Percentiles rank a stretch among this genome's conserved stretches.
Evolutionary conservation across 169 alveolate genomes (phyloP).

Genomic region (Plasmodium coatneyi): DNA sequence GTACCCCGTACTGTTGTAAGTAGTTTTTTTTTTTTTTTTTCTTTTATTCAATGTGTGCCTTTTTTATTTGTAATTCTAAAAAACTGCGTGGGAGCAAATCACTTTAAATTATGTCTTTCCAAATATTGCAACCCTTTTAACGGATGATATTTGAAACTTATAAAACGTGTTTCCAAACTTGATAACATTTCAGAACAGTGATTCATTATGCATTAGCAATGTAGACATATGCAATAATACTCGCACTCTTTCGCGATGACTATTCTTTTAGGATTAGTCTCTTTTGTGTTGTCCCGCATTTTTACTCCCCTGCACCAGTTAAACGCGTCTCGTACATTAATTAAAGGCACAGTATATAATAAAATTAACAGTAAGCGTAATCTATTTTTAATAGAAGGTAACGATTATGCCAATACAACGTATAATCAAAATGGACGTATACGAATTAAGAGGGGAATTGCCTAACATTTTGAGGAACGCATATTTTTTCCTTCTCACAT

Average conservation of each 20-base stretch:
- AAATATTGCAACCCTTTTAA: not conserved
- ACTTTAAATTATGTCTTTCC: not conserved
- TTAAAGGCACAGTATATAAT: not conserved
- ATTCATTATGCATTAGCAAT: not conserved
- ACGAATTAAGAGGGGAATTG: not conserved
- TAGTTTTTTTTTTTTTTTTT: not conserved
- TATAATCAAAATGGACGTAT: not conserved
- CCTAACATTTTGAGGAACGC: not conserved
- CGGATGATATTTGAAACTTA: not conserved
- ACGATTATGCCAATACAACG: not conserved
- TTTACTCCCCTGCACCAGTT: not conserved
- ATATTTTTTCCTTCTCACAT: not conserved
- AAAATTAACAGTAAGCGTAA: not conserved
- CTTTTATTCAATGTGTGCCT: too few species aligned
- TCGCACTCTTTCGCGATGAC: not conserved
- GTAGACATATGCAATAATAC: not conserved
- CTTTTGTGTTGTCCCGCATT: not conserved
- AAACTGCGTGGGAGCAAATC: not conserved
- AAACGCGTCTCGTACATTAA: not conserved
- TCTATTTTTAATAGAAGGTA: not conserved
- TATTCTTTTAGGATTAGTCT: not conserved
- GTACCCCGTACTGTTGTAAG: not conserved
- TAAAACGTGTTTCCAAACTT: not conserved
- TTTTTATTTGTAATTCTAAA: not conserved
- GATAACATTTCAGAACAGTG: not conserved